phyloP scores from a whole-genome alignment of 345 rosid genomes.

The Citrus medica region DNA sequence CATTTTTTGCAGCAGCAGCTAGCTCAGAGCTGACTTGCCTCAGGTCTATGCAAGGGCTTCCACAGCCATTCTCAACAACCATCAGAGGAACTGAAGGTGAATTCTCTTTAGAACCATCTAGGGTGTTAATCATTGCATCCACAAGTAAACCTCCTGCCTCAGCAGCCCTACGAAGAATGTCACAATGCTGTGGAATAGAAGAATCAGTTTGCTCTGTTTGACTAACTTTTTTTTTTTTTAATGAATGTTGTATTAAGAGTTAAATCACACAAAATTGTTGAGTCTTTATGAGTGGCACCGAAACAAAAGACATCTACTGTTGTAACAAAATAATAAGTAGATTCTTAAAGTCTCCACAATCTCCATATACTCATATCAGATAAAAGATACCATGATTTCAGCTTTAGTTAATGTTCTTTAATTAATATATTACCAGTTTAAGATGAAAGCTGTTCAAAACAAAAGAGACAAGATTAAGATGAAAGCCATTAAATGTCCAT shows the following conservation, averaged over 20 bases:
- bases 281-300: not conserved
- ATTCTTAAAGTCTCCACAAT: not conserved
- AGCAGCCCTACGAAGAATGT: conserved; percentile 92
- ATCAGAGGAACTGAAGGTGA: conserved; percentile 76
- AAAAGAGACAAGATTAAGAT: not conserved
- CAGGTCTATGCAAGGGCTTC: conserved; percentile 97
- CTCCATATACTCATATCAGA: not conserved
- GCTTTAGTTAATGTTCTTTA: not conserved
- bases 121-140: conserved; percentile 75
- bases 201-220: conserved; percentile 12
- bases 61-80: conserved; percentile 99
- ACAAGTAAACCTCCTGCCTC: conserved; percentile 94
- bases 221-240: not conserved
- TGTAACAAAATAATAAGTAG: not conserved
- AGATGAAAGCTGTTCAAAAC: not conserved
- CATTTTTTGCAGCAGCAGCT: conserved; percentile 88
- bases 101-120: conserved; percentile 59
- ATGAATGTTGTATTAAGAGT: not conserved
- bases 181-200: conserved; percentile 67
- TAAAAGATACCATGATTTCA: not conserved
- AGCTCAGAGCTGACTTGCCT: conserved; percentile 99
- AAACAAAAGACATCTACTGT: not conserved
- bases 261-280: not conserved
- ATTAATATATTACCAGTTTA: not conserved
- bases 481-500: conserved; percentile 1